phyloP scores from a whole-genome alignment of 495 filamentous ascomycete species.

The Aspergillus conjunctus region DNA sequence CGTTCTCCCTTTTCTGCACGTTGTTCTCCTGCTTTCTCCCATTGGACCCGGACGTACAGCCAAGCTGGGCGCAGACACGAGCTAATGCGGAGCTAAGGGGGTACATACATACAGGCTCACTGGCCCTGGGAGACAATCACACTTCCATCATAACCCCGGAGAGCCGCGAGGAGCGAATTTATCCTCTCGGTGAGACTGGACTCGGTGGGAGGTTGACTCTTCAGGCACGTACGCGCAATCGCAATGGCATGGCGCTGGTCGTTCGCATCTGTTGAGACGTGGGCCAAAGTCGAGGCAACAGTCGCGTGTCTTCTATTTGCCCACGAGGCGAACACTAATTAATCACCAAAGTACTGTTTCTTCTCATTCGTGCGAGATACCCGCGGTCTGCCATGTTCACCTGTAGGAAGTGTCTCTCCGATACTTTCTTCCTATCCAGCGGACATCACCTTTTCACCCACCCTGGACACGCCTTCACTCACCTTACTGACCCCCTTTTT shows the following conservation, averaged over 20 bases:
- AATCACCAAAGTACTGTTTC: neutral
- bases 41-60: neutral
- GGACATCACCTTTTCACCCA: neutral
- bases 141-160: neutral
- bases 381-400: neutral
- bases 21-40: neutral
- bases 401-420: neutral
- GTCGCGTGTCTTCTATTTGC: slow-evolving; percentile 1
- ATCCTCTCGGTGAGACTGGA: neutral
- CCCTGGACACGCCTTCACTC: neutral
- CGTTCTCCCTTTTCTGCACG: neutral
- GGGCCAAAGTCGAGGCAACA: neutral
- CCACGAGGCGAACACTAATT: neutral
- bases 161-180: slow-evolving; percentile 2
- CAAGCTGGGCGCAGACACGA: neutral
- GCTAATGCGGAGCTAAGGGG: neutral
- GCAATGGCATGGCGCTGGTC: neutral
- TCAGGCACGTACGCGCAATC: neutral
- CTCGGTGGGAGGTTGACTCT: neutral
- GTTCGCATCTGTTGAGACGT: neutral
- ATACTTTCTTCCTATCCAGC: neutral
- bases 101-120: neutral
- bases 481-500: neutral
- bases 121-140: neutral
- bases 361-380: neutral